Percentiles rank a stretch among this genome's conserved stretches.
Evolutionary conservation across 1,139 yeast genomes (phyloP).

Genomic region (Sugiyamaella japonica): DNA sequence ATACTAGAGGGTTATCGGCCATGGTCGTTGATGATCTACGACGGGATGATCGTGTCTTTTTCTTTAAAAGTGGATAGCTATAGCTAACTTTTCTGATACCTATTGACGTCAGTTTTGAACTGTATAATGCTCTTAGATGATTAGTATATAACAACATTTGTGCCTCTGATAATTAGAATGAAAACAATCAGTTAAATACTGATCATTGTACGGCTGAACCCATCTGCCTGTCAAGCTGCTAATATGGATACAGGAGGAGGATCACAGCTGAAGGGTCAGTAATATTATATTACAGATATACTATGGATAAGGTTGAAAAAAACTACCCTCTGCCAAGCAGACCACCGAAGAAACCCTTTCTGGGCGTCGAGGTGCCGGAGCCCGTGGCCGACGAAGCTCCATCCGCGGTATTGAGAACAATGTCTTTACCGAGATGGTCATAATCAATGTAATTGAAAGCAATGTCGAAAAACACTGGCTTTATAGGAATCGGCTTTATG

Average conservation of each 20-base stretch:
- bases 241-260: no score
- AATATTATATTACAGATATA: conserved; percentile 4
- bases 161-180: background rate
- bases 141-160: background rate
- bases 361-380: conserved; percentile 7
- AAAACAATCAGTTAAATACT: background rate
- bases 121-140: background rate
- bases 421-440: conserved; percentile 12
- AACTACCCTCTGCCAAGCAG: conserved; percentile 16
- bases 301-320: no score
- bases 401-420: conserved; percentile 14
- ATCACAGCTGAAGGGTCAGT: background rate
- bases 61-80: background rate
- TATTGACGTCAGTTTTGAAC: background rate
- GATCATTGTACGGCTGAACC: background rate
- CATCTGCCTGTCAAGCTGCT: background rate
- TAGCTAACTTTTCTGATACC: conserved; percentile 5
- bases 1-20: conserved; percentile 46
- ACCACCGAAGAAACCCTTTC: conserved; percentile 22
- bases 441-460: conserved; percentile 74
- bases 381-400: background rate
- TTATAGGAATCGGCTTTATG: conserved; percentile 62
- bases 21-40: conserved; percentile 3
- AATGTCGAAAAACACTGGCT: conserved; percentile 87
- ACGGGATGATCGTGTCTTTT: background rate